Base-by-base conservation (phyloP, 192 early-diverging fungal genomes). In the Podila epicladia region DNA sequence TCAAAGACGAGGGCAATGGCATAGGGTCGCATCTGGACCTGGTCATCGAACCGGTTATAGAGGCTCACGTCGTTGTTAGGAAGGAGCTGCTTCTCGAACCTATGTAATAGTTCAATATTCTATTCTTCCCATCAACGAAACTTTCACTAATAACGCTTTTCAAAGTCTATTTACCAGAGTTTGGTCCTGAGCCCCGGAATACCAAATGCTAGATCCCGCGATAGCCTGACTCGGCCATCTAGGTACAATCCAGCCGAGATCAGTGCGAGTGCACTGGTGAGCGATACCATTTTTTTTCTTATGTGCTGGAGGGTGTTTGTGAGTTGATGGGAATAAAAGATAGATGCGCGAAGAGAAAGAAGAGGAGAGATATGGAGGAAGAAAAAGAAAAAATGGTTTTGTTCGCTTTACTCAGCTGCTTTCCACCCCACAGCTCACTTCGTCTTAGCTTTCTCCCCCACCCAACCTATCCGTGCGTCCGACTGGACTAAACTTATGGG, bases 1-100 rank as follows among this genome's bases (percentile, higher is more conserved):
- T 87, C 84, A 65, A 87, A 87, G 20, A 75, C 26, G 5, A 87
- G 24, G 17, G 79, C 72, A 9, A 84, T 64, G 8, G 64, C 49
- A 41, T 58, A 60, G 22, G 77, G 77, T 5, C 65, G 59, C 12
- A 31, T 20, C 17, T 69, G 65, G 32, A 61, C 63, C n/a, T 68
- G 65, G 9, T 72, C 71, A 12, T 72, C 77, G 35, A 80, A 80
- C 20, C 77, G 65, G 32, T 73, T 69, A 45, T 73, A 80, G 24
- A 73, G 49, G 24, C 73, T 61, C 38, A 75, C 33, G 45, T 75
- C 67, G 53, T 69, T 75, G 20, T 65, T 64, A 60, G 62, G 35
- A 6, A 75, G 24, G 37, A 75, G 22, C 19, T 41, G 62, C 9
- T 32, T 38, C 26, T 75, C 62, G 41, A 75, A 61, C 66, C 73